Conservation (phyloP, 208 protist genomes). For the Leishmania guyanensis region DNA sequence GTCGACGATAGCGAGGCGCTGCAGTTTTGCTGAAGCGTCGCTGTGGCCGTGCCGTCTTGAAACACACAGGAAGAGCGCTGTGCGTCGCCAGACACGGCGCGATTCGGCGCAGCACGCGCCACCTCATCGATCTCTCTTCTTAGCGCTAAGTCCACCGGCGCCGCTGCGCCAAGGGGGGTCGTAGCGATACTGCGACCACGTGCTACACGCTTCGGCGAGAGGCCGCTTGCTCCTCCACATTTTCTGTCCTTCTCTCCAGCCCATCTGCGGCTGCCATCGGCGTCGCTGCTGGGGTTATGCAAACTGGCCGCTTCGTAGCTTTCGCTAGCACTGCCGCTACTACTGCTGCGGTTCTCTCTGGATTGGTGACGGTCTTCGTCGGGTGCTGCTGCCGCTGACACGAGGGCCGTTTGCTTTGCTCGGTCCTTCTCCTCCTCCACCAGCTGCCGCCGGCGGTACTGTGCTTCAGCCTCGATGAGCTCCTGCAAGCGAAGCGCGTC, state of each 20-base stretch:
- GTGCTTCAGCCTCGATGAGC: constrained; percentile 38
- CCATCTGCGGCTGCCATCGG: background rate
- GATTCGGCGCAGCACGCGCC: background rate
- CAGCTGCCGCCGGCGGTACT: constrained; percentile 14
- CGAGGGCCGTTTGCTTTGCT: constrained; percentile 8
- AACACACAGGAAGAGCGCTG: background rate
- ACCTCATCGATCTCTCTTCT: background rate
- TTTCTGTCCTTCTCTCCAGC: background rate
- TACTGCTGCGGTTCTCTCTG: background rate
- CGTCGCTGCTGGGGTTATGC: background rate
- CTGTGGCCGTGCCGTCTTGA: background rate
- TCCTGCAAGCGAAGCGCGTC: constrained; percentile 33
- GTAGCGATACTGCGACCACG: background rate
- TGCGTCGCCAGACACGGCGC: background rate
- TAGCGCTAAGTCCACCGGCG: background rate
- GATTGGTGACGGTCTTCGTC: background rate
- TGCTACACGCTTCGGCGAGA: background rate
- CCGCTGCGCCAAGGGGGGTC: background rate
- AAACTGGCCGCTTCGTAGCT: background rate
- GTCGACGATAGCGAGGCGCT: background rate
- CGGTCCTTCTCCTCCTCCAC: constrained; percentile 8
- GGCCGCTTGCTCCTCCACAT: background rate
- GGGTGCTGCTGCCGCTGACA: background rate
- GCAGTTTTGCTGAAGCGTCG: background rate
- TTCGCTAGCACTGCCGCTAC: background rate